A percentile compares a stretch with the other conserved stretches of the same genome.
These are phyloP conservation scores for Dryas alaskensis DNA, from an alignment of 306 rosid species.

Conservation along the genomic window DNA sequence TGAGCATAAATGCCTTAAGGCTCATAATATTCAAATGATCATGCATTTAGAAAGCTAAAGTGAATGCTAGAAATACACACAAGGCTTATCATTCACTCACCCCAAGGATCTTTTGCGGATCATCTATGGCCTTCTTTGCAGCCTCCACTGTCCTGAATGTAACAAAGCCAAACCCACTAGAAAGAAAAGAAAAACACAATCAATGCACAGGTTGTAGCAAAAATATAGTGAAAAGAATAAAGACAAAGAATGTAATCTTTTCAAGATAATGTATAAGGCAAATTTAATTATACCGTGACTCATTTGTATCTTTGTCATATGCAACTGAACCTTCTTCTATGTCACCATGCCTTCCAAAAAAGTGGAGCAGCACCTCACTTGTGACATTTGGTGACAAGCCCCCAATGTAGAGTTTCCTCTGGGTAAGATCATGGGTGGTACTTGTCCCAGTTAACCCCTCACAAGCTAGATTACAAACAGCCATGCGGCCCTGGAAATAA, in stretches of 20 bases:
- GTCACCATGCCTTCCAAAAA: constrained; percentile 60
- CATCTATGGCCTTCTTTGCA: constrained; percentile 75
- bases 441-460: constrained; percentile 65
- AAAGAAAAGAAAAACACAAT: constrained; percentile 25
- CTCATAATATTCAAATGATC: not conserved
- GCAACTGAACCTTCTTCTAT: constrained; percentile 91
- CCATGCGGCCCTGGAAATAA: constrained; percentile 59
- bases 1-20: not conserved
- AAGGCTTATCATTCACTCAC: constrained; percentile 38
- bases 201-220: constrained; percentile 8
- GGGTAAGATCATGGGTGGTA: constrained; percentile 55
- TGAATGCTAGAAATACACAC: not conserved
- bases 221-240: not conserved
- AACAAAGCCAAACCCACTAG: constrained; percentile 80
- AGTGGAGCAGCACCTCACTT: constrained; percentile 59
- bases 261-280: constrained; percentile 1
- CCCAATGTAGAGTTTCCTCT: constrained; percentile 80
- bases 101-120: constrained; percentile 62
- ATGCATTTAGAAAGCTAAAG: constrained; percentile 12
- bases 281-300: constrained; percentile 47
- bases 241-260: not conserved
- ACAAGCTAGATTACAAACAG: constrained; percentile 69
- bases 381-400: constrained; percentile 71
- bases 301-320: constrained; percentile 72
- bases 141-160: constrained; percentile 65